Evolutionary conservation across 2,329 filamentous ascomycete genomes (phyloP).

Genomic region (Colletotrichum sidae): DNA sequence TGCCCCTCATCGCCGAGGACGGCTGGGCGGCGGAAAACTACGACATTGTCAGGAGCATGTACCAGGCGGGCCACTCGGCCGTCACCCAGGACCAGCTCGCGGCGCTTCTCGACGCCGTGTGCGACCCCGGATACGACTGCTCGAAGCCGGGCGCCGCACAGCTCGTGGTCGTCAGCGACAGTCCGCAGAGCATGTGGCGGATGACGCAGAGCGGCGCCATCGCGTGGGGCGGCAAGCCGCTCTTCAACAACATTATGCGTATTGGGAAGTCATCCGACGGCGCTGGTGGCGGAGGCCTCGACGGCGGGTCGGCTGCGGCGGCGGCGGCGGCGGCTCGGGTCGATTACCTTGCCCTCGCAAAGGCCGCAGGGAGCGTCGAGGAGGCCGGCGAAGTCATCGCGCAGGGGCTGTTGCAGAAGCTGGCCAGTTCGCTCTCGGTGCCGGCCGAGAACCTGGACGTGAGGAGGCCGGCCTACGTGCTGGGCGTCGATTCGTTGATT

Average conservation of each 20-base stretch:
- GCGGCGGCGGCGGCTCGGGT: neutral
- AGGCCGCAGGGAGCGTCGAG: neutral
- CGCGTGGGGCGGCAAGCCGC: constrained; percentile 5
- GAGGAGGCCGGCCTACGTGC: constrained; percentile 15
- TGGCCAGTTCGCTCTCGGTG: constrained; percentile 7
- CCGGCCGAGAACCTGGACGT: constrained; percentile 17
- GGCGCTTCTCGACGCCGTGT: constrained; percentile 2
- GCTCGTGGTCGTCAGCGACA: neutral
- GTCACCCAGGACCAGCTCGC: constrained; percentile 7
- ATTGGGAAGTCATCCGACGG: constrained; percentile 5
- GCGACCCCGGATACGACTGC: constrained; percentile 1
- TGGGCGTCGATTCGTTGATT: constrained; percentile 23
- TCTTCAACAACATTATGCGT: constrained; percentile 3
- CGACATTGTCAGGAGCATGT: too few species aligned
- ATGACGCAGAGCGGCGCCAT: constrained; percentile 8
- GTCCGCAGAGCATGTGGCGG: neutral
- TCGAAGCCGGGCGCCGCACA: constrained; percentile 3
- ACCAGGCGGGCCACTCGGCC: neutral
- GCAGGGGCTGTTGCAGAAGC: constrained; percentile 15
- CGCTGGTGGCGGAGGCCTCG: neutral
- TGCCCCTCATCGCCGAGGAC: too few species aligned
- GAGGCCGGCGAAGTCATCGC: constrained; percentile 9
- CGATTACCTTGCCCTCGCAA: constrained; percentile 8
- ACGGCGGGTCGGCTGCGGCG: neutral
- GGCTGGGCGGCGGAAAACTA: too few species aligned